These are phyloP conservation scores for Quercus lobata DNA, from an alignment of 331 rosid species.

Conservation along the genomic window DNA sequence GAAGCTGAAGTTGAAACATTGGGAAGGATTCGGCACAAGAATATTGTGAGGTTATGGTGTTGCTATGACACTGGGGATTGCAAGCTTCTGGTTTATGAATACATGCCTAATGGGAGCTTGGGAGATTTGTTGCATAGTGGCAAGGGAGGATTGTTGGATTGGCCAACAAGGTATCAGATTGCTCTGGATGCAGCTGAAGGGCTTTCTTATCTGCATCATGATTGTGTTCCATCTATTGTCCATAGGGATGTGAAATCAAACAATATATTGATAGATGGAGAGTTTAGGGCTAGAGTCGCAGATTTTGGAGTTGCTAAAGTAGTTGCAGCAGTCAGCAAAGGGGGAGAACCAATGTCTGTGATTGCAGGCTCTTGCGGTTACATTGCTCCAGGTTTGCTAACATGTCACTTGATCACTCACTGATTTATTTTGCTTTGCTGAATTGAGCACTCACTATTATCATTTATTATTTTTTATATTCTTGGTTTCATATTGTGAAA, in stretches of 20 bases:
- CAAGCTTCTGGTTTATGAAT: constrained; percentile 75
- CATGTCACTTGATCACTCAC: neutral
- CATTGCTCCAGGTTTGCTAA: constrained; percentile 82
- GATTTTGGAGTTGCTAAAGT: constrained; percentile 81
- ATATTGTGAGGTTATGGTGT: constrained; percentile 75
- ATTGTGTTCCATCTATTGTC: constrained; percentile 67
- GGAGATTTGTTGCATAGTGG: constrained; percentile 53
- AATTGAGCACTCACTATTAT: neutral
- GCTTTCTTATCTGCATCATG: constrained; percentile 77
- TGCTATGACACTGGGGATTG: constrained; percentile 60
- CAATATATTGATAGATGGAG: constrained; percentile 68
- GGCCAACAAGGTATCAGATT: constrained; percentile 62
- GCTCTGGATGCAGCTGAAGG: constrained; percentile 86
- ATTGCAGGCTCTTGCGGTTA: constrained; percentile 84
- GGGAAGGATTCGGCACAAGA: constrained; percentile 79
- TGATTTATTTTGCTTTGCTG: neutral
- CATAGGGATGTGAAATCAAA: constrained; percentile 79
- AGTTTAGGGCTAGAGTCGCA: constrained; percentile 74
- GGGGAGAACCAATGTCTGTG: constrained; percentile 59
- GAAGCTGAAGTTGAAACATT: constrained; percentile 76
- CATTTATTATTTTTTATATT: neutral
- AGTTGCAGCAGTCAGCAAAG: constrained; percentile 34
- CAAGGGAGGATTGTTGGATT: constrained; percentile 49
- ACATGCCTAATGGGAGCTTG: constrained; percentile 79
- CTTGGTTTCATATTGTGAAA: neutral